Percentiles rank a stretch among this genome's conserved stretches.
phyloP scores from a whole-genome alignment of 2,329 filamentous ascomycete species.

The Penicillium sp. region DNA sequence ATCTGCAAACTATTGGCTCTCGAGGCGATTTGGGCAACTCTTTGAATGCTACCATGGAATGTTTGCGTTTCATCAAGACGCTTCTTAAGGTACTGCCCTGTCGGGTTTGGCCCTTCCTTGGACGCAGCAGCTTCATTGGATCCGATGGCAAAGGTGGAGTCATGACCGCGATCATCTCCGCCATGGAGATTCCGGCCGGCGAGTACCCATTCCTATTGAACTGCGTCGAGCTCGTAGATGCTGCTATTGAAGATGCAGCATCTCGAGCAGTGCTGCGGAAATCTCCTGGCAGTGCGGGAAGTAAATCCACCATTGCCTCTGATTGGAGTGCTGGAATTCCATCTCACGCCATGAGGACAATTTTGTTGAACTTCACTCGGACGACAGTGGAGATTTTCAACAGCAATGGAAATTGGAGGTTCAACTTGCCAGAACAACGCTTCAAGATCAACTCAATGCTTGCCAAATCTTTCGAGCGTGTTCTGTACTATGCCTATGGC shows the following conservation, averaged over 20 bases:
- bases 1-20: conserved; percentile 52
- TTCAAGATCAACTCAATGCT: conserved; percentile 69
- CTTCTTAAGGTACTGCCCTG: conserved; percentile 73
- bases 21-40: conserved; percentile 65
- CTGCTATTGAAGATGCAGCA: conserved; percentile 74
- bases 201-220: conserved; percentile 76
- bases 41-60: conserved; percentile 69
- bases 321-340: conserved; percentile 70
- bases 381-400: conserved; percentile 81
- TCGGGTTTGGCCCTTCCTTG: conserved; percentile 86
- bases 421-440: conserved; percentile 67
- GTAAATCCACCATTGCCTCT: conserved; percentile 32
- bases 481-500: conserved; percentile 73
- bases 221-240: conserved; percentile 71
- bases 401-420: conserved; percentile 83
- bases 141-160: conserved; percentile 74
- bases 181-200: conserved; percentile 74
- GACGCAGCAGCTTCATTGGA: conserved; percentile 76
- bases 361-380: conserved; percentile 71
- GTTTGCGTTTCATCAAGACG: conserved; percentile 76
- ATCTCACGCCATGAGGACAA: conserved; percentile 72
- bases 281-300: conserved; percentile 34
- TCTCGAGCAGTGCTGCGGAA: conserved; percentile 50
- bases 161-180: conserved; percentile 76
- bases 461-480: conserved; percentile 67